These are phyloP conservation scores for Auriscalpium microsporum DNA, from an alignment of 768 basidiomycete species.

Conservation along the genomic window DNA sequence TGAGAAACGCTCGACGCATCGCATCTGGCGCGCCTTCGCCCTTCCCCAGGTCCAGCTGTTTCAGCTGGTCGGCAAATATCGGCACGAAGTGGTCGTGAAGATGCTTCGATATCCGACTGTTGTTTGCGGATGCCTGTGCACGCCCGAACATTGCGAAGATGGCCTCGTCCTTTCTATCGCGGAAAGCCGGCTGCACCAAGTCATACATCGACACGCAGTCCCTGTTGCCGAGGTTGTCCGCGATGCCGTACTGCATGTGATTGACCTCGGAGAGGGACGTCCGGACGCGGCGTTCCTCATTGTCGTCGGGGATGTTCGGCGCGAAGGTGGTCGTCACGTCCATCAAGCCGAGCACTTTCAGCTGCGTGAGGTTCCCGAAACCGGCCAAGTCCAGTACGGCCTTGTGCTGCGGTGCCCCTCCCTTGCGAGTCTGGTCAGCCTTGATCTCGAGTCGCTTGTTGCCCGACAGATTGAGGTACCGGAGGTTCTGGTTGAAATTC, in stretches of 20 bases:
- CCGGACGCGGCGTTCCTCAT: constrained; percentile 82
- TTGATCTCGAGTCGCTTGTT: constrained; percentile 97
- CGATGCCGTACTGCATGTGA: constrained; percentile 92
- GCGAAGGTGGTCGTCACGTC: constrained; percentile 72
- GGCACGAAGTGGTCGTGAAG: constrained; percentile 73
- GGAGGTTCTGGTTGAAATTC: constrained; percentile 93
- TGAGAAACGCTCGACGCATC: constrained; percentile 78
- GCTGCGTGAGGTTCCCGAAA: constrained; percentile 77
- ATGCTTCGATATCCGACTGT: constrained; percentile 71
- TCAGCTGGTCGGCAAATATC: constrained; percentile 54
- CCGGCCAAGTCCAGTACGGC: constrained; percentile 46
- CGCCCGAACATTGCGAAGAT: constrained; percentile 96
- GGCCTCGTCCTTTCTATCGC: constrained; percentile 66
- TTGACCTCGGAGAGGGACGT: constrained; percentile 85
- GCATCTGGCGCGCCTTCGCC: constrained; percentile 63
- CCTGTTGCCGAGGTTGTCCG: constrained; percentile 77
- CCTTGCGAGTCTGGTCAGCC: constrained; percentile 41
- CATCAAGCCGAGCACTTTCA: constrained; percentile 94
- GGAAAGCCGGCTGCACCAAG: constrained; percentile 82
- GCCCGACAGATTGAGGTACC: constrained; percentile 93
- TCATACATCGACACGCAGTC: constrained; percentile 87
- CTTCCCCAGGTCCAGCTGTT: constrained; percentile 29
- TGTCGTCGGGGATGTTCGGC: constrained; percentile 68
- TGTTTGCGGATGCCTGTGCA: constrained; percentile 45
- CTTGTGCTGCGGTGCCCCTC: constrained; percentile 22